Conservation (phyloP, 257 asterid genomes). For the Misopates orontium region DNA sequence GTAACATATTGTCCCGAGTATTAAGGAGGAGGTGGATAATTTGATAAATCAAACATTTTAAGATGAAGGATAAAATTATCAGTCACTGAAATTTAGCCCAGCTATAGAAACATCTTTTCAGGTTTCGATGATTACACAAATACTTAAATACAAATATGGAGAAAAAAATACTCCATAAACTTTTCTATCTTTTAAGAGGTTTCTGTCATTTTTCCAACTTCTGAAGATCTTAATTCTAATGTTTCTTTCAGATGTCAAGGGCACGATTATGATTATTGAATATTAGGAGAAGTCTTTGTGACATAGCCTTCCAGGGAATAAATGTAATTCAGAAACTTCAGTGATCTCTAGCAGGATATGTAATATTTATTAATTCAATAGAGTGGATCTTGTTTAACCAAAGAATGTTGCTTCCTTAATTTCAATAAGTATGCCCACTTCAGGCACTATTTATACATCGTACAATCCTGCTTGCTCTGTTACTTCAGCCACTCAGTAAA, state of each 20-base stretch:
- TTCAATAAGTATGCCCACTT: conserved; percentile 26
- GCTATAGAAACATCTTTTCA: too few species aligned
- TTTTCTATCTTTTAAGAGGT: too few species aligned
- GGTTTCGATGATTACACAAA: too few species aligned
- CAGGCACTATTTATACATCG: conserved; percentile 25
- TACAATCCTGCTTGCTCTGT: conserved; percentile 7
- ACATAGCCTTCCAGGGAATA: background rate
- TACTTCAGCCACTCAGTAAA: conserved; percentile 28
- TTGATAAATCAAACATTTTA: background rate
- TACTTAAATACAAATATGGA: background rate
- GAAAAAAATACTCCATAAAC: background rate
- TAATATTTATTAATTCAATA: conserved; percentile 35
- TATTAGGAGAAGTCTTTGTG: background rate
- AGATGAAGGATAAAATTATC: too few species aligned
- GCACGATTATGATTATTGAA: too few species aligned
- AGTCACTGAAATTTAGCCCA: too few species aligned
- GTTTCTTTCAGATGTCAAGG: too few species aligned
- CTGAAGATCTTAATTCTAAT: too few species aligned
- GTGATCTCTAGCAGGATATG: conserved; percentile 17
- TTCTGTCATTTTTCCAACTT: too few species aligned
- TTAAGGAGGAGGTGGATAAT: conserved; percentile 17
- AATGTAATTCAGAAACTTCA: background rate
- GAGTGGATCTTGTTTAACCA: conserved; percentile 26
- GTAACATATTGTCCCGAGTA: background rate
- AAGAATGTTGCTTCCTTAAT: conserved; percentile 36